Evolutionary conservation across 1,284 basidiomycete species (phyloP).

Genomic region (Apiotrichum veenhuisii): DNA sequence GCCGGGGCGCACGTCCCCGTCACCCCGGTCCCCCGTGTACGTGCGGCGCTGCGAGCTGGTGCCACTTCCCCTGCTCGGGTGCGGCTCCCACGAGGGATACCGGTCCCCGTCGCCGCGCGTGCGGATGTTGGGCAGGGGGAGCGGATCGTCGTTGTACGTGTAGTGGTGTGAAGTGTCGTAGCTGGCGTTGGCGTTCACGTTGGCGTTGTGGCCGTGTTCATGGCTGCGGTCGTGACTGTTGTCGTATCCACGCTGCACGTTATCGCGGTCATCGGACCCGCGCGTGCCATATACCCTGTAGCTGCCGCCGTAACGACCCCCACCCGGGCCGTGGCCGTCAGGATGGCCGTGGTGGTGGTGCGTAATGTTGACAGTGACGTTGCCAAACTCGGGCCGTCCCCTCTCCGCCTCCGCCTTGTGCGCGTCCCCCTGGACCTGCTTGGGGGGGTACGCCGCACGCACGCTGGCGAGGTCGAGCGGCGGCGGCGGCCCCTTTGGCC

Average conservation of each 20-base stretch:
- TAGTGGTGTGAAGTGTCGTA: too few species aligned
- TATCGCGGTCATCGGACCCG: too few species aligned
- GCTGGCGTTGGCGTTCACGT: background rate
- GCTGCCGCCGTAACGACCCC: too few species aligned
- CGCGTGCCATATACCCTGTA: too few species aligned
- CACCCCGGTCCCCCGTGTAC: too few species aligned
- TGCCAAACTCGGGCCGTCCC: too few species aligned
- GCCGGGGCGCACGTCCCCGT: background rate
- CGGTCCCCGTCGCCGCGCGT: background rate
- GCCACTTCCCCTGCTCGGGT: too few species aligned
- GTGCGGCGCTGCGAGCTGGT: too few species aligned
- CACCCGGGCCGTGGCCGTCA: too few species aligned
- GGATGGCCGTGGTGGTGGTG: background rate
- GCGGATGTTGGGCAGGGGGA: constrained; percentile 17
- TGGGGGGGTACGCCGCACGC: constrained; percentile 13
- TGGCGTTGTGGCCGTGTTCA: background rate
- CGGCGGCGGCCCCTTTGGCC: constrained; percentile 15
- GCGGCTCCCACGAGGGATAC: background rate
- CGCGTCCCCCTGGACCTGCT: background rate
- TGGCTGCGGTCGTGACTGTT: background rate
- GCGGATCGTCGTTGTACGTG: background rate
- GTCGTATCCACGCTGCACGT: too few species aligned
- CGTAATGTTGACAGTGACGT: too few species aligned
- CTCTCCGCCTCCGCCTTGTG: too few species aligned
- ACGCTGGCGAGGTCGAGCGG: constrained; percentile 31